Base-by-base conservation (phyloP, 139 green algal genomes). In the Chlorella sorokiniana region DNA sequence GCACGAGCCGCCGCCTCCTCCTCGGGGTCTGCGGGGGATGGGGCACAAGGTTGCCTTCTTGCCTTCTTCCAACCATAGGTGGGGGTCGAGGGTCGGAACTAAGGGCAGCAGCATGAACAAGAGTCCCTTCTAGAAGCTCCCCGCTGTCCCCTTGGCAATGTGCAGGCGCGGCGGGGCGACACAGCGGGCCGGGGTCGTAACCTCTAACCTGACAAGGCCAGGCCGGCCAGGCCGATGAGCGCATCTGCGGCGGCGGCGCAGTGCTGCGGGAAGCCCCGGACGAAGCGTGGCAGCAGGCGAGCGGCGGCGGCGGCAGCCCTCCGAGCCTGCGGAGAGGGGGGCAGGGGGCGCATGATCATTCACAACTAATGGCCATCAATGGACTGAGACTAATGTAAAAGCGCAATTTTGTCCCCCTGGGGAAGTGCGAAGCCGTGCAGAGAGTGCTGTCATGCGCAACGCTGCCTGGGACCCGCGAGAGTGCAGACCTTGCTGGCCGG, bases 251-350 rank as follows among this genome's bases (percentile, higher is more conserved):
- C 67, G 29, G 67, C 27, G 35, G 48, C 20, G 65, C 40, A 52
- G 23, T 90, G 85, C 23, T 83, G 61, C 31, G 89, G 88, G 64
- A 87, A 92, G 64, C 59, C 78, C 0, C 56, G 45, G 1, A 86
- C 70, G 59, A 91, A 93, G 27, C 84, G 76, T 0, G 89, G 88
- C 7, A 93, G 44, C 52, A 93, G 78, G 38, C 87, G 83, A 2
- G 88, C 86, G 2, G 86, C 88, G 11, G 0, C 89, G 82, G 10
- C 78, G 75, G 40, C 44, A 51, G 40, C 86, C 44, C 4, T 31
- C 54, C 0, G 76, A 82, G 63, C 82, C 82, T 82, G 81, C 76
- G 62, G 33, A 9, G 11, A 69, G 20, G 35, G 22, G 65, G 35
- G 10, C 1, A 8, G 23, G 38, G 25, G 38, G 65, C 14, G 22